phyloP scores from a whole-genome alignment of 202 grass and related monocot species.

The Eragrostis tef region DNA sequence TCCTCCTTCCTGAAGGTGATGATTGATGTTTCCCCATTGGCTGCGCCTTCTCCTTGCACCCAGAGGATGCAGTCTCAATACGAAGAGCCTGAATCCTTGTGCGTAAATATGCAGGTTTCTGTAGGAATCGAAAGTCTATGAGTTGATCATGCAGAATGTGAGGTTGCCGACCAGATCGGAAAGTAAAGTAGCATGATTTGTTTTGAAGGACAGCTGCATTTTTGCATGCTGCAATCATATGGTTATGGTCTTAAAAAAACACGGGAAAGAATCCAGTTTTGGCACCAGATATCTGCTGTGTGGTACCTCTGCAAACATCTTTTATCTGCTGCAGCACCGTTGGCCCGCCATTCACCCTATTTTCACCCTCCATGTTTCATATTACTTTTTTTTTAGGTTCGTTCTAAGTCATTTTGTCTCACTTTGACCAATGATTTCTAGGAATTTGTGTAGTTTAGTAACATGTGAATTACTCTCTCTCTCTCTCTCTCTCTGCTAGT shows the following conservation, averaged over 20 bases:
- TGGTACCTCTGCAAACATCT: too few species aligned
- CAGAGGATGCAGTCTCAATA: background rate
- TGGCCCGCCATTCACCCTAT: too few species aligned
- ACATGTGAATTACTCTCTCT: too few species aligned
- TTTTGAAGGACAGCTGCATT: background rate
- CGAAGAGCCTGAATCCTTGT: background rate
- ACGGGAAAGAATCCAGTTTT: background rate
- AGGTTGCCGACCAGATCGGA: background rate
- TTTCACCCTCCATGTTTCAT: too few species aligned
- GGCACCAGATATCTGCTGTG: too few species aligned
- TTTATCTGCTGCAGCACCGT: too few species aligned
- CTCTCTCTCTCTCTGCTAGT: too few species aligned
- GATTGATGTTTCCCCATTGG: slow-evolving; percentile 8
- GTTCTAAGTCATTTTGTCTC: too few species aligned
- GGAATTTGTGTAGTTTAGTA: too few species aligned
- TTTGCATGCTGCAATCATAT: slow-evolving; percentile 9
- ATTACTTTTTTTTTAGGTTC: too few species aligned
- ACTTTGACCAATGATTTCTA: too few species aligned
- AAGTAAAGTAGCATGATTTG: slow-evolving; percentile 1
- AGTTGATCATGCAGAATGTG: slow-evolving; percentile 19
- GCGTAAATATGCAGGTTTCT: background rate
- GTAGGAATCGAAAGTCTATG: background rate
- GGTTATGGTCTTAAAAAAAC: background rate
- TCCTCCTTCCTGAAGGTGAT: background rate
- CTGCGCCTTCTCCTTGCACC: background rate